Conservation (phyloP, 1,284 basidiomycete species). For the Anthracocystis walkeri region DNA sequence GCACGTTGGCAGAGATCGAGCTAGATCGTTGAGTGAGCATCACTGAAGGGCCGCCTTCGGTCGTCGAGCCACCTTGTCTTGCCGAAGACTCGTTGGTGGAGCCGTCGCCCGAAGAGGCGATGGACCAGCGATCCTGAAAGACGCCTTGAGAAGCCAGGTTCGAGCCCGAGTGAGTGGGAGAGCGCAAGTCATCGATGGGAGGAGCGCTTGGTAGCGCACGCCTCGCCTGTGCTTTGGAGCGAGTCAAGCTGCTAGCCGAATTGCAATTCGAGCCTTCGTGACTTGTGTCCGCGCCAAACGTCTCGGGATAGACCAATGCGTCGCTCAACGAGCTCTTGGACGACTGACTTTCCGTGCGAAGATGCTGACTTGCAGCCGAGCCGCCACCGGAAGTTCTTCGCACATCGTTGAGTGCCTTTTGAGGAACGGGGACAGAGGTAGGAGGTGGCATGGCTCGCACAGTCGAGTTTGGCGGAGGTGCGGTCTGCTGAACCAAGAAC, state of each 20-base stretch:
- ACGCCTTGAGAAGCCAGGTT: slow-evolving; percentile 3
- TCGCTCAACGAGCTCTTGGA: slow-evolving; percentile 60
- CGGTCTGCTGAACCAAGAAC: slow-evolving; percentile 61
- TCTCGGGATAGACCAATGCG: slow-evolving; percentile 37
- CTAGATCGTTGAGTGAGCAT: slow-evolving; percentile 34
- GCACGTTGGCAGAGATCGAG: slow-evolving; percentile 16
- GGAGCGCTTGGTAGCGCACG: slow-evolving; percentile 45
- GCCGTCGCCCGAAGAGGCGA: slow-evolving; percentile 43
- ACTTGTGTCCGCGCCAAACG: slow-evolving; percentile 26
- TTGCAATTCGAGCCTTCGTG: slow-evolving; percentile 44
- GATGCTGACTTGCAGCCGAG: slow-evolving; percentile 38
- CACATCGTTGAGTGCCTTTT: slow-evolving; percentile 26
- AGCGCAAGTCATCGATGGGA: slow-evolving; percentile 41
- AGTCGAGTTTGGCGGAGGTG: slow-evolving; percentile 39
- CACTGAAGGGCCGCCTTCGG: slow-evolving; percentile 21
- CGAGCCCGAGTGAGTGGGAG: slow-evolving; percentile 23
- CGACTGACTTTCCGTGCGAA: slow-evolving; percentile 52
- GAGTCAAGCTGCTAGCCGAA: slow-evolving; percentile 42
- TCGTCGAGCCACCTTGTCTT: slow-evolving; percentile 20
- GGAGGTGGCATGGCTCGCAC: slow-evolving; percentile 54
- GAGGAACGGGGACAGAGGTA: slow-evolving; percentile 24
- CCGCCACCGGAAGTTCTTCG: slow-evolving; percentile 23
- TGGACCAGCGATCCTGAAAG: slow-evolving; percentile 38
- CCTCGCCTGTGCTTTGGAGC: slow-evolving; percentile 53
- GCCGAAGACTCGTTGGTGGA: slow-evolving; percentile 24